Base-by-base conservation (phyloP, 352 stramenopile species). In the Hyaloperonospora arabidopsidis region DNA sequence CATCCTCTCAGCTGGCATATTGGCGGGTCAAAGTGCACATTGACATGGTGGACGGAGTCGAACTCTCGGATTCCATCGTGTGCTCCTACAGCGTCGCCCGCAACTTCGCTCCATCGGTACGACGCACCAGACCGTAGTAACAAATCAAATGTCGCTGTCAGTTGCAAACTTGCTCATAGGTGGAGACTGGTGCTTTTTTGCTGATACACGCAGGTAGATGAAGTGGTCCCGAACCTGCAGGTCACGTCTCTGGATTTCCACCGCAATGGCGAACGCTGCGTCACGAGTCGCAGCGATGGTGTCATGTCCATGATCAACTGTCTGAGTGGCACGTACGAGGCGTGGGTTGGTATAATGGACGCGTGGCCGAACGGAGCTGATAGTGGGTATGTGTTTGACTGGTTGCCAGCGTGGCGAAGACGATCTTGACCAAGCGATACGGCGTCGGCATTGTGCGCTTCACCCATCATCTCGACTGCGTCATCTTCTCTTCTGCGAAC, bases 401-500 rank as follows among this genome's bases (percentile, higher is more conserved):
- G 5, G 2, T n/a, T n/a, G n/a, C 21, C 49, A 94, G 84, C 44
- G 71, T 87, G 57, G 81, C 74, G 49, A 94, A 94, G 69, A 88
- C 79, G 19, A 88, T 94, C 53, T 74, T 90, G 47, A 86, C 79
- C 38, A 90, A 91, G 62, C 77, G 76, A 52, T 94, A 92, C 49
- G 84, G 84, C 45, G 76, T 87, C 43, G 84, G 86, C 36, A 68
- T 91, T 49, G 67, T 91, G 55, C 69, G 68, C 41, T 91, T 85
- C 52, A 92, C 79, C 36, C 84, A 94, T 47, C 84, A 92, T 49
- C 62, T 79, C 1, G 84, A 94, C 65, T 91, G 81, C 56, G 70
- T 94, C n/a, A 67, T 94, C 41, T 94, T 89, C 64, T 88, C 84
- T 1, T 92, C 84, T 13, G 54, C 70, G 12, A 91, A 92, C 53